Evolutionary conservation across 2,329 filamentous ascomycete genomes (phyloP), one percentile per base, ranked within the genome.

Genomic region (Ceratocystis alfenasii): DNA sequence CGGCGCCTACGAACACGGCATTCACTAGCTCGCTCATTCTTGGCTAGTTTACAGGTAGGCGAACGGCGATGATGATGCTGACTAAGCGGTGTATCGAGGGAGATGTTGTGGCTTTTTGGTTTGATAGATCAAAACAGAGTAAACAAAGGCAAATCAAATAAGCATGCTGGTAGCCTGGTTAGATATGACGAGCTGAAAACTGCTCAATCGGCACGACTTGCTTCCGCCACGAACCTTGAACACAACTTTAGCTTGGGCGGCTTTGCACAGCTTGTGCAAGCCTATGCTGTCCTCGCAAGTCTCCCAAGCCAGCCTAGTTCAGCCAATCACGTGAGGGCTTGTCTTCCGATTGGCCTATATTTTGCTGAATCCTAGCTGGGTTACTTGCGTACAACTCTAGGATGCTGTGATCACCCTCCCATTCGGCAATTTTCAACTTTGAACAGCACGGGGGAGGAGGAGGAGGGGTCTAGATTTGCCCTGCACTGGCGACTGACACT

Each of bases 1-100:
- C 87, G 25, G 86, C 86, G 72, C 87, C 86, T 67, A 88, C 81
- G 70, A 89, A 85, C 66, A 88, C 79, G 66, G 88, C 77, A 69
- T 85, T 79, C 30, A 80, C 76, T n/a, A 78, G 75, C 69, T 77
- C 80, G 6, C 25, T 46, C 28, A 53, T 50, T 41, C n/a, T 61
- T 41, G 10, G 12, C 36, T 41, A 15, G 36, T 41, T 41, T 15
- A 12, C 10, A 12, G 36, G 36, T 15, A 41, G 36, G 36, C 12
- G 36, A 10, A 41, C 12, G 36, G 3, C 10, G 36, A 12, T 15
- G 36, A 4, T 15, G 36, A 3, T 15, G 36, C 12, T 41, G 36
- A 41, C 10, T 41, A 41, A 41, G 36, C 36, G 36, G 36, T 12
- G 36, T 41, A 41, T 41, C 22, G 25, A 53, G 6, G 22, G 10